phyloP scores from a whole-genome alignment of 2,329 filamentous ascomycete species.

The Paraconiothyrium sp. region DNA sequence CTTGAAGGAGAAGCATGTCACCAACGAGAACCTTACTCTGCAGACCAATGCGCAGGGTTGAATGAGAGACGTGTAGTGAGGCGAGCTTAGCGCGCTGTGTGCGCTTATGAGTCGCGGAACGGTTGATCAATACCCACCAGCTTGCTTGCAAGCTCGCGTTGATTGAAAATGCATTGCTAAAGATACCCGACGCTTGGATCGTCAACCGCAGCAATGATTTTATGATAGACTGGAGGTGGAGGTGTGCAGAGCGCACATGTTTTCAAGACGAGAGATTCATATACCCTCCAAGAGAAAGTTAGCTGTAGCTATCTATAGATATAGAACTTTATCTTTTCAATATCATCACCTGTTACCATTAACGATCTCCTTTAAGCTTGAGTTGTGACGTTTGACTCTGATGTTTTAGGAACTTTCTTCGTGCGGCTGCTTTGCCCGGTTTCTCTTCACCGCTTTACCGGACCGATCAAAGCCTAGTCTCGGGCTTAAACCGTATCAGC shows the following conservation, averaged over 20 bases:
- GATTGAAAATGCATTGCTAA: constrained; percentile 9
- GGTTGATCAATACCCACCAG: neutral
- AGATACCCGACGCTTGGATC: constrained; percentile 15
- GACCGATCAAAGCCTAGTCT: constrained; percentile 13
- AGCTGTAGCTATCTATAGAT: neutral
- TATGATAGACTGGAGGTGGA: constrained; percentile 5
- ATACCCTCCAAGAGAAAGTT: constrained; percentile 6
- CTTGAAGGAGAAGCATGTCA: constrained; percentile 5
- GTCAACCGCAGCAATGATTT: constrained; percentile 12
- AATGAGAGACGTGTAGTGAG: neutral
- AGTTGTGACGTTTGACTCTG: neutral
- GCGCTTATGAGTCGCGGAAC: constrained; percentile 4
- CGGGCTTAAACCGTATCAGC: constrained; percentile 34
- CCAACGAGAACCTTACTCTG: constrained; percentile 6
- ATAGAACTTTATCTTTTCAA: neutral
- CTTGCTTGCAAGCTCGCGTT: constrained; percentile 10
- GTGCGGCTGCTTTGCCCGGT: neutral
- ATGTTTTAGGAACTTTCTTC: neutral
- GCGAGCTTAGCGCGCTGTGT: constrained; percentile 3
- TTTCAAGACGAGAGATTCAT: neutral
- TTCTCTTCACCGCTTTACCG: neutral
- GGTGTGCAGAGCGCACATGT: neutral
- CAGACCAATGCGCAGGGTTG: constrained; percentile 2
- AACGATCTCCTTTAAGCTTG: too few species aligned
- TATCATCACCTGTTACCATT: neutral